Evolutionary conservation across 148 eudicot genomes (phyloP).

Genomic region (Oxyria digyna): DNA sequence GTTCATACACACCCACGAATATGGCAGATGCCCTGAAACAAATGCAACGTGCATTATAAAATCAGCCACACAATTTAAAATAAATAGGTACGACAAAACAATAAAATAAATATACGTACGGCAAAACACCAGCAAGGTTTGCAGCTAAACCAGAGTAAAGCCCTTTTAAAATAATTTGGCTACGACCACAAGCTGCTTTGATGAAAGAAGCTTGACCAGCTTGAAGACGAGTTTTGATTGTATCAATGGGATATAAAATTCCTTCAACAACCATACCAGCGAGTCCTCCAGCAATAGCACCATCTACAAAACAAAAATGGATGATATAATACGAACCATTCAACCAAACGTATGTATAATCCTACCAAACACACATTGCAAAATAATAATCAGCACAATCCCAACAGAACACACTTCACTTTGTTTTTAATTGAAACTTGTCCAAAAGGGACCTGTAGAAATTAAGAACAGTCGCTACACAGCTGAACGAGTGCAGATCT

Average conservation of each 20-base stretch:
- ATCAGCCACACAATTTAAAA: too few relatives aligned
- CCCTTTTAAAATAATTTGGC: constrained; percentile 51
- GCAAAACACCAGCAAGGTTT: constrained; percentile 74
- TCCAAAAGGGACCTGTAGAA: neutral
- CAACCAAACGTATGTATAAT: too few relatives aligned
- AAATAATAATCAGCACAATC: neutral
- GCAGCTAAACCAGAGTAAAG: constrained; percentile 75
- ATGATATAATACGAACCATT: neutral
- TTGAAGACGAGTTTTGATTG: constrained; percentile 87
- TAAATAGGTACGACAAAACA: too few relatives aligned
- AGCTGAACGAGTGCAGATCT: too few relatives aligned
- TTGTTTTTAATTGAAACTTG: too few relatives aligned
- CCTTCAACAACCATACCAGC: constrained; percentile 80
- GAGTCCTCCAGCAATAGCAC: constrained; percentile 77
- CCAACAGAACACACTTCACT: neutral
- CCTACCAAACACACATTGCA: neutral
- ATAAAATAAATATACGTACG: constrained; percentile 34
- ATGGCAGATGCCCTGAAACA: constrained; percentile 74
- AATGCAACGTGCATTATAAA: neutral
- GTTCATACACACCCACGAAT: constrained; percentile 83
- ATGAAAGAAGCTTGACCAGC: constrained; percentile 37
- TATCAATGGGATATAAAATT: constrained; percentile 73
- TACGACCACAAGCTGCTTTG: constrained; percentile 60
- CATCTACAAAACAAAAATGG: constrained; percentile 31
- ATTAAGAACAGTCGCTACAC: neutral